Conservation (phyloP, 139 green algal species). For the Tetradesmus lagerheimii region DNA sequence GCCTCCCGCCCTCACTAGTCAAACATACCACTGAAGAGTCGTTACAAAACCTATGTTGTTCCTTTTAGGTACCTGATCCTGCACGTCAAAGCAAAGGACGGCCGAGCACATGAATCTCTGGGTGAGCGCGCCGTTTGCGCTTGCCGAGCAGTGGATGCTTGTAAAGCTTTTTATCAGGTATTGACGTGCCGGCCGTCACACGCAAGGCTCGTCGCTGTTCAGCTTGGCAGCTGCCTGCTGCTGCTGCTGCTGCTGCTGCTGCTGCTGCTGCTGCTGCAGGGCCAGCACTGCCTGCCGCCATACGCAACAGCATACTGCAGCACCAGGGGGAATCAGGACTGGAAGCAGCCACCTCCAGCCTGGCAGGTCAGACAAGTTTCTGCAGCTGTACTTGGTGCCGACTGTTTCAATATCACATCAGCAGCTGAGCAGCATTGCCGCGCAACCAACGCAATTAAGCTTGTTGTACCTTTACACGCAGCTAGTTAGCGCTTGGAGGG, state of each 20-base stretch:
- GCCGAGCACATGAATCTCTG: conserved; percentile 9
- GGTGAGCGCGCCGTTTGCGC: neutral
- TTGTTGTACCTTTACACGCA: too few relatives aligned
- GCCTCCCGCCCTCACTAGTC: neutral
- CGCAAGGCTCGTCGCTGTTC: too few relatives aligned
- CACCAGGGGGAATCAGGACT: conserved; percentile 8
- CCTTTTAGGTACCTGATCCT: conserved; percentile 25
- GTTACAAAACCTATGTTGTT: too few relatives aligned
- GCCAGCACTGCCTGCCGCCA: conserved; percentile 1
- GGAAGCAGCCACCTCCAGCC: conserved; percentile 16
- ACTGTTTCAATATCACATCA: too few relatives aligned
- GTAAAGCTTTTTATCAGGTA: too few relatives aligned
- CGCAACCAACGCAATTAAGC: too few relatives aligned
- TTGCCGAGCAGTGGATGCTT: too few relatives aligned
- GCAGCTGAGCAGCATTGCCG: too few relatives aligned
- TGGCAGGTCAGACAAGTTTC: neutral
- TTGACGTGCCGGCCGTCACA: too few relatives aligned
- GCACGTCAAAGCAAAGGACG: conserved; percentile 29
- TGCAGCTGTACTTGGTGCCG: neutral
- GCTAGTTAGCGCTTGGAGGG: too few relatives aligned
- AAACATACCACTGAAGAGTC: neutral
- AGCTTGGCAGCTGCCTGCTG: neutral
- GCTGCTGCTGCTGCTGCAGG: conserved; percentile 29
- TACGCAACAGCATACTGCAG: neutral
- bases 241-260: conserved; percentile 5